These are phyloP conservation scores for Aspergillus incahuasiensis DNA, from an alignment of 495 filamentous ascomycete species.

Conservation along the genomic window DNA sequence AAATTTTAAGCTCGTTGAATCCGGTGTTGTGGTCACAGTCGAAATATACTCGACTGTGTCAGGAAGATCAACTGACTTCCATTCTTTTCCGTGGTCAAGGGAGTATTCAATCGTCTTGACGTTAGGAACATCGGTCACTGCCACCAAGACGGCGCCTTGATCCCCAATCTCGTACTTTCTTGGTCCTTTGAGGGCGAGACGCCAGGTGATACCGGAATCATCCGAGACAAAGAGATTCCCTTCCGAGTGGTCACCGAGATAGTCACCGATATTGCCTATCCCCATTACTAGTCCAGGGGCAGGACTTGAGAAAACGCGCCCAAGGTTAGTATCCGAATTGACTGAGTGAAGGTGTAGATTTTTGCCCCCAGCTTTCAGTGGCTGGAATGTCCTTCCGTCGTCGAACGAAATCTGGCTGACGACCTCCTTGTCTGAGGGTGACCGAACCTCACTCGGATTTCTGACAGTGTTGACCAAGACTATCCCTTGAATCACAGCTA, in stretches of 20 bases:
- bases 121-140: slow-evolving; percentile 59
- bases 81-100: slow-evolving; percentile 77
- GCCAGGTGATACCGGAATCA: slow-evolving; percentile 86
- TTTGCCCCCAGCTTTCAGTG: slow-evolving; percentile 54
- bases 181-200: slow-evolving; percentile 63
- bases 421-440: slow-evolving; percentile 59
- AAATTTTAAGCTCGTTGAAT: slow-evolving; percentile 89
- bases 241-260: slow-evolving; percentile 59
- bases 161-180: slow-evolving; percentile 96
- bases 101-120: slow-evolving; percentile 75
- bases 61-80: slow-evolving; percentile 60
- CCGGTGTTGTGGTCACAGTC: slow-evolving; percentile 77
- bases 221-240: slow-evolving; percentile 83
- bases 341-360: slow-evolving; percentile 85
- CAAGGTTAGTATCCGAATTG: slow-evolving; percentile 70
- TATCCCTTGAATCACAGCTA: slow-evolving; percentile 84
- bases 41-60: slow-evolving; percentile 45
- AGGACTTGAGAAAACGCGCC: slow-evolving; percentile 87
- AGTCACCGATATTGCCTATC: slow-evolving; percentile 78
- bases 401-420: slow-evolving; percentile 85
- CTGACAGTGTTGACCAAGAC: slow-evolving; percentile 83
- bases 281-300: slow-evolving; percentile 92
- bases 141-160: slow-evolving; percentile 80
- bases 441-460: slow-evolving; percentile 71
- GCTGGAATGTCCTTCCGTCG: slow-evolving; percentile 75